phyloP scores from a whole-genome alignment of 2,329 filamentous ascomycete species.

The Periconia macrospinosa region DNA sequence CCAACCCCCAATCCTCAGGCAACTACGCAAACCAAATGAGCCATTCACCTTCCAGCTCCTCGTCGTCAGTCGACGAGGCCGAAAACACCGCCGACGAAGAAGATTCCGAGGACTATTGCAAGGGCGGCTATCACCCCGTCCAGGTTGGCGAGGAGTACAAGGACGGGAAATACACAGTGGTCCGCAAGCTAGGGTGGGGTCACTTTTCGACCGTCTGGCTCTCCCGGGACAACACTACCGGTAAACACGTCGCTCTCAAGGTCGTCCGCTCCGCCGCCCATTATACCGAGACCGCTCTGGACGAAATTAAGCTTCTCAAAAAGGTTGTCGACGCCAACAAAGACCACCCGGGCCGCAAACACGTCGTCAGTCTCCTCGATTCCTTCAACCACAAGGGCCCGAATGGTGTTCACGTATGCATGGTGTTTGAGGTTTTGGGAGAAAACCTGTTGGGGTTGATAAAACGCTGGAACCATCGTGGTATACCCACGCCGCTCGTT shows the following conservation, averaged over 20 bases:
- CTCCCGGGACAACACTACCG: constrained; percentile 79
- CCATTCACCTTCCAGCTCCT: constrained; percentile 76
- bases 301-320: constrained; percentile 98
- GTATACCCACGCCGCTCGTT: constrained; percentile 93
- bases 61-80: constrained; percentile 76
- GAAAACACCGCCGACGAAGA: constrained; percentile 97
- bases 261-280: constrained; percentile 96
- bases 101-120: constrained; percentile 99
- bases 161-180: constrained; percentile 92
- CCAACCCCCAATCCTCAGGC: constrained; percentile 53
- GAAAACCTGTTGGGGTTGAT: constrained; percentile 94
- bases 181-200: constrained; percentile 96
- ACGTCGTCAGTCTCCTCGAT: constrained; percentile 94
- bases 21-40: constrained; percentile 60
- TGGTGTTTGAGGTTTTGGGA: constrained; percentile 98
- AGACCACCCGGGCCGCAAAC: constrained; percentile 87
- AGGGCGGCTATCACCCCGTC: constrained; percentile 97
- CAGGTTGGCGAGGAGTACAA: constrained; percentile 95
- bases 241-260: constrained; percentile 96
- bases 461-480: constrained; percentile 97
- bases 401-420: constrained; percentile 95
- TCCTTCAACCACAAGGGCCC: constrained; percentile 98
- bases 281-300: constrained; percentile 97
- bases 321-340: constrained; percentile 96
- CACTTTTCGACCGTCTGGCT: constrained; percentile 98